A percentile compares a stretch with the other conserved stretches of the same genome.
phyloP scores from a whole-genome alignment of 2,329 filamentous ascomycete species.

The Lithohypha guttulata region DNA sequence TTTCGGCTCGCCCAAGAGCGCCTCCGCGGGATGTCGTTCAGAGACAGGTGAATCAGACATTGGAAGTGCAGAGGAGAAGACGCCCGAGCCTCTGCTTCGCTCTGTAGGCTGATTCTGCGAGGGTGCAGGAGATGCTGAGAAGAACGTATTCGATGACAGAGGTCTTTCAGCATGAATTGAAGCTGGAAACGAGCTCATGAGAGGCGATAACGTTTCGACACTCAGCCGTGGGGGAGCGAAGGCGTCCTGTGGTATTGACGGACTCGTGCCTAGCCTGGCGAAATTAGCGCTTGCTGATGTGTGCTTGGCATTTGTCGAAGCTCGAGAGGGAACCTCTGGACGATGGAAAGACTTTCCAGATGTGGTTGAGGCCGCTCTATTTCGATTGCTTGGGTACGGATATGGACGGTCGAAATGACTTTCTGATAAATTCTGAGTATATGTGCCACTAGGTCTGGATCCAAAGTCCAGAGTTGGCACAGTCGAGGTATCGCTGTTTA shows the following conservation, averaged over 20 bases:
- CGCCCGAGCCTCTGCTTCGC: conserved; percentile 41
- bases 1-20: conserved; percentile 44
- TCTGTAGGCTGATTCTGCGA: conserved; percentile 41
- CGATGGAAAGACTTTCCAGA: conserved; percentile 4
- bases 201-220: conserved; percentile 35
- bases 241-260: conserved; percentile 12
- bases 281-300: conserved; percentile 48
- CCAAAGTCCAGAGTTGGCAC: conserved; percentile 1
- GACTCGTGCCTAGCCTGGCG: conserved; percentile 26
- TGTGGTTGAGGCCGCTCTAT: conserved; percentile 7
- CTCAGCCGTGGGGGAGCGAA: conserved; percentile 33
- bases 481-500: conserved; percentile 14
- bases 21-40: conserved; percentile 18
- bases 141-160: conserved; percentile 24
- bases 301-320: conserved; percentile 5
- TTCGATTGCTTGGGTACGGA: conserved; percentile 3
- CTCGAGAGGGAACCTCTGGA: conserved; percentile 1
- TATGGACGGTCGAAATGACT: conserved; percentile 7
- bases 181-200: conserved; percentile 14
- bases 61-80: conserved; percentile 82
- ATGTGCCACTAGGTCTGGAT: not conserved
- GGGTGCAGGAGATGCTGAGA: conserved; percentile 21
- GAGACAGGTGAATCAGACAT: conserved; percentile 51
- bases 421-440: not conserved
- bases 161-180: conserved; percentile 13